A percentile compares a stretch with the other conserved stretches of the same genome.
Conservation (phyloP, 1,284 basidiomycete species). For the Ustilago hordei region DNA sequence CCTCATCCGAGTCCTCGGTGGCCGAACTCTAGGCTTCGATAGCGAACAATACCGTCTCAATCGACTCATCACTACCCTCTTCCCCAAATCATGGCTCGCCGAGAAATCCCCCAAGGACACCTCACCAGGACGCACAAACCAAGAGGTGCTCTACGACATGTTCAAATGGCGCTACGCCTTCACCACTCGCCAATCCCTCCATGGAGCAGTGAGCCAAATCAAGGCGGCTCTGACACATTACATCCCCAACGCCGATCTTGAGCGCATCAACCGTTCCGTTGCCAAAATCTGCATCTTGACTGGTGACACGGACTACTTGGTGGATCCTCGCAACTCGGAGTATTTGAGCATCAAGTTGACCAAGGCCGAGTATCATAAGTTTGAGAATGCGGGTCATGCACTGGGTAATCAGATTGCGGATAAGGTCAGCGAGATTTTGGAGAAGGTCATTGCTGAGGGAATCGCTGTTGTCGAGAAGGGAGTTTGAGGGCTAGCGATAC, state of each 20-base stretch:
- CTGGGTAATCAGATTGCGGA: constrained; percentile 74
- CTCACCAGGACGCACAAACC: constrained; percentile 30
- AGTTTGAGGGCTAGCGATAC: background rate
- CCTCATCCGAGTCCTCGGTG: constrained; percentile 69
- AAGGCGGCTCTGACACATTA: constrained; percentile 79
- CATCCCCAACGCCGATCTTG: constrained; percentile 75
- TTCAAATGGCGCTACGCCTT: constrained; percentile 74
- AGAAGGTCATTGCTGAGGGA: constrained; percentile 28
- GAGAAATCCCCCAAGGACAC: constrained; percentile 54
- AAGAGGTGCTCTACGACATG: constrained; percentile 56
- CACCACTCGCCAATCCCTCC: constrained; percentile 75
- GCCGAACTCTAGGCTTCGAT: constrained; percentile 73
- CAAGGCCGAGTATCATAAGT: constrained; percentile 77
- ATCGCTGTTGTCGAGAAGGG: constrained; percentile 10
- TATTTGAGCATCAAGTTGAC: constrained; percentile 77
- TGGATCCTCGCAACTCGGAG: constrained; percentile 75
- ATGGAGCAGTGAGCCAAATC: constrained; percentile 81
- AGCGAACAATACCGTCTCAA: constrained; percentile 74
- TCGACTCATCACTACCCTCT: constrained; percentile 76
- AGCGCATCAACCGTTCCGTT: constrained; percentile 74
- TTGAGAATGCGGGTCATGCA: constrained; percentile 78
- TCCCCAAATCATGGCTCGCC: constrained; percentile 73
- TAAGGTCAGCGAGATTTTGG: constrained; percentile 48
- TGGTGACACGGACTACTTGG: constrained; percentile 80
- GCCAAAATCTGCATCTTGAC: constrained; percentile 78